Evolutionary conservation across 2,329 filamentous ascomycete species (phyloP).

Genomic region (Hawksworthiomyces lignivorus): DNA sequence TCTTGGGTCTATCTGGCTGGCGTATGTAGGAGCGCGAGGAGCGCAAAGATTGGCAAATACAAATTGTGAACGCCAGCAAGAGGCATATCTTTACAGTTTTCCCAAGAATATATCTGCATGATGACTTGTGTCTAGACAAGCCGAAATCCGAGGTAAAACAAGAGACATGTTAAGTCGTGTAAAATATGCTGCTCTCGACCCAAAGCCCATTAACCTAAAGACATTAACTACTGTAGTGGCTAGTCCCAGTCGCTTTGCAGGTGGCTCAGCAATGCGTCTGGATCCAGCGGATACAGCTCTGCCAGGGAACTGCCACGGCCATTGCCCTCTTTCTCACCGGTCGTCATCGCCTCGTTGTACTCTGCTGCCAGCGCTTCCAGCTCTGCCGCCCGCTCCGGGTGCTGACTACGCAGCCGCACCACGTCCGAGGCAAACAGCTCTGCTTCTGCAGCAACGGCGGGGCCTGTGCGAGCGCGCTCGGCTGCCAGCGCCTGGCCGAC

Average conservation of each 20-base stretch:
- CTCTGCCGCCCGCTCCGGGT: slow-evolving; percentile 11
- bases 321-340: not conserved
- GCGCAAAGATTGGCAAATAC: too few relatives aligned
- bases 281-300: not conserved
- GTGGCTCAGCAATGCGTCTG: slow-evolving; percentile 2
- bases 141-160: too few relatives aligned
- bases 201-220: too few relatives aligned
- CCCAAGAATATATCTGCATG: too few relatives aligned
- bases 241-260: slow-evolving; percentile 4
- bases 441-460: slow-evolving; percentile 7
- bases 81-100: too few relatives aligned
- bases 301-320: not conserved
- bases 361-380: slow-evolving; percentile 8
- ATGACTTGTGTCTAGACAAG: too few relatives aligned
- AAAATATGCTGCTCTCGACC: too few relatives aligned
- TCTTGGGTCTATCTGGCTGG: too few relatives aligned
- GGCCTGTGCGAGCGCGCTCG: slow-evolving; percentile 10
- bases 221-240: too few relatives aligned
- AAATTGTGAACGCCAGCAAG: too few relatives aligned
- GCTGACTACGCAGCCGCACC: slow-evolving; percentile 6
- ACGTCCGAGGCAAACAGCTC: slow-evolving; percentile 23
- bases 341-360: not conserved
- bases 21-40: too few relatives aligned
- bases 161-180: too few relatives aligned
- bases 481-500: slow-evolving; percentile 11